Base-by-base conservation (phyloP, 805 yeast genomes). In the Saccharomyces kudriavzevii region DNA sequence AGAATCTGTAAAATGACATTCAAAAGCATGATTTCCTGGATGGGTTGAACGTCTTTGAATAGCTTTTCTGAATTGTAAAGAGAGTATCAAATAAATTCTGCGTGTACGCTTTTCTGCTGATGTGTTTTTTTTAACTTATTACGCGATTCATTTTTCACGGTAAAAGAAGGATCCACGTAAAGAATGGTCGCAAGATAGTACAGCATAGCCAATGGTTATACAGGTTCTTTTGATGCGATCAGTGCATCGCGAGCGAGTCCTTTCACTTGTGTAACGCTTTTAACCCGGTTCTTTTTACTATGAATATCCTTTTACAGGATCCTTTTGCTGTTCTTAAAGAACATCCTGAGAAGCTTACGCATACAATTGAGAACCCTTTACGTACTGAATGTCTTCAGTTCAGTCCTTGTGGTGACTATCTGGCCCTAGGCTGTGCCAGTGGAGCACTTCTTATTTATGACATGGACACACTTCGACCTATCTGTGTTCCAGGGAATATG, bases 281-380 rank as follows among this genome's bases (percentile, higher is more conserved):
- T 17, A 8, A 10, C 22, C 10, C 11, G 3, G 11, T 6, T 35
- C 4, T 26, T 17, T 35, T n/a, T 6, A 60, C 56, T 58, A 66
- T 69, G 61, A 91, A 91, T 68, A 74, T 90, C 31, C 77, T 94
- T 9, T 76, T 92, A 25, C 80, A 88, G 58, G 98, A 91, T 69
- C 97, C 97, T 2, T 89, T 89, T 68, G 82, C 92, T 1, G 90
- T 92, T 24, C 85, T 96, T 22, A 89, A 89, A 63, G 98, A 91
- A 65, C 91, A 80, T 62, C 98, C 98, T 0, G 96, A 91, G 56
- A 78, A 85, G 1, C 77, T 89, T n/a, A 79, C 86, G 1, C 83
- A 83, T 56, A 83, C 91, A 0, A 70, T 89, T 11, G 66, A 62
- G 47, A 80, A 79, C 11, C 82, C 81, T 52, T 85, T 89, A 1